Base-by-base conservation (phyloP, 805 yeast species). In the Blastobotrys mokoenaii region DNA sequence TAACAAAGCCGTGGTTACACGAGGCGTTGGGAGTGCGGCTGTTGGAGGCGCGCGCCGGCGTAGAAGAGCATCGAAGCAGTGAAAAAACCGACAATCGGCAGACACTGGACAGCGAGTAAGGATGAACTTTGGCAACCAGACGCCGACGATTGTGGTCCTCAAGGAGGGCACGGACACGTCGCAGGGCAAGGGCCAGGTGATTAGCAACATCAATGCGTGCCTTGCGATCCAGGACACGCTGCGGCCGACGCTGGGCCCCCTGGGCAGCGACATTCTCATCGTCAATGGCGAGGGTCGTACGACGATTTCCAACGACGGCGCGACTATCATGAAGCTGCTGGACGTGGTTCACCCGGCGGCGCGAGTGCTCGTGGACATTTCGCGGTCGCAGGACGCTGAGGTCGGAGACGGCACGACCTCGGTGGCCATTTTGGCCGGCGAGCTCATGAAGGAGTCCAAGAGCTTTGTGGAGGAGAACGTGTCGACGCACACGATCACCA, bases 311-410 rank as follows among this genome's bases (percentile, higher is more conserved):
- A 93, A 93, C 65, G 98, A 93, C 63, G 98, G 98, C 54, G 98
- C 98, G 35, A 93, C 99, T 2, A 90, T 93, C 56, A 71, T 93
- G 63, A 86, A 83, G 62, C 72, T 93, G 46, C 69, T 93, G 54
- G 98, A 93, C 60, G 94, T 93, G 46, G 96, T 93, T 20, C 98
- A 93, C 60, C 98, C 99, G 8, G 97, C 97, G 12, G 99, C 98
- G 18, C 86, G 86, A 58, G 90, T 90, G 46, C 71, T 93, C 53
- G 98, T 94, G 29, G 95, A 94, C 62, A 84, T 93, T 46, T 83
- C 96, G 41, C 82, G 93, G 64, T 90, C 94, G 16, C 99, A 93
- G 70, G 99, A 93, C 64, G 96, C 94, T 49, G 97, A 90, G 65
- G 96, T 90, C 54, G 97, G 97, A 49, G 97, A 93, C 62, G 99